Percentiles rank a stretch among this genome's conserved stretches.
phyloP scores from a whole-genome alignment of 768 basidiomycete species.

The Agaricus subrufescens region DNA sequence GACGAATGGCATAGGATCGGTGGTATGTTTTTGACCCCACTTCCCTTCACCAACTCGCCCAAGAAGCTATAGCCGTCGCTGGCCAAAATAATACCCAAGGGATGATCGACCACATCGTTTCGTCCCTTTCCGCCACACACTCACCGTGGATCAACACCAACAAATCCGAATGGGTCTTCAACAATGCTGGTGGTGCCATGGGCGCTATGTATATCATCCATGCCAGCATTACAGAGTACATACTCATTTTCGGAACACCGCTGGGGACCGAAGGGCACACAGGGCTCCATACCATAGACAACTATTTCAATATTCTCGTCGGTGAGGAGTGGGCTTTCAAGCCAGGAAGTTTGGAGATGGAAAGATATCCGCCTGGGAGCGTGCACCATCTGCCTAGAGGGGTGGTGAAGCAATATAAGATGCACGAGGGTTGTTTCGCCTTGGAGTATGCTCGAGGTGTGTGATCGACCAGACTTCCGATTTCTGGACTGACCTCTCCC shows the following conservation, averaged over 20 bases:
- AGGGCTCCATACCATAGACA: conserved; percentile 92
- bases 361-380: conserved; percentile 78
- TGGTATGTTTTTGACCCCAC: conserved; percentile 86
- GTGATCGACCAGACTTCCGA: conserved; percentile 15
- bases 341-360: conserved; percentile 79
- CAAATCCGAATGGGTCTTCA: conserved; percentile 87
- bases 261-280: conserved; percentile 96
- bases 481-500: neutral
- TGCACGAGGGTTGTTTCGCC: conserved; percentile 95
- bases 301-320: conserved; percentile 93
- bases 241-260: conserved; percentile 94
- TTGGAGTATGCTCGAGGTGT: conserved; percentile 91
- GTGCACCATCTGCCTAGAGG: conserved; percentile 84
- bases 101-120: conserved; percentile 79
- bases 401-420: conserved; percentile 93
- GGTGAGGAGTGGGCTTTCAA: conserved; percentile 94
- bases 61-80: conserved; percentile 59
- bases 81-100: conserved; percentile 60
- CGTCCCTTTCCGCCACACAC: conserved; percentile 56
- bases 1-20: conserved; percentile 45
- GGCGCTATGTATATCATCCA: conserved; percentile 98
- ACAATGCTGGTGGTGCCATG: conserved; percentile 98
- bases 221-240: conserved; percentile 94
- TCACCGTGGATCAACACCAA: conserved; percentile 50
- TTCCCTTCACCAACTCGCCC: conserved; percentile 66